Conservation (phyloP, 805 yeast genomes). For the Lipomyces sp. region DNA sequence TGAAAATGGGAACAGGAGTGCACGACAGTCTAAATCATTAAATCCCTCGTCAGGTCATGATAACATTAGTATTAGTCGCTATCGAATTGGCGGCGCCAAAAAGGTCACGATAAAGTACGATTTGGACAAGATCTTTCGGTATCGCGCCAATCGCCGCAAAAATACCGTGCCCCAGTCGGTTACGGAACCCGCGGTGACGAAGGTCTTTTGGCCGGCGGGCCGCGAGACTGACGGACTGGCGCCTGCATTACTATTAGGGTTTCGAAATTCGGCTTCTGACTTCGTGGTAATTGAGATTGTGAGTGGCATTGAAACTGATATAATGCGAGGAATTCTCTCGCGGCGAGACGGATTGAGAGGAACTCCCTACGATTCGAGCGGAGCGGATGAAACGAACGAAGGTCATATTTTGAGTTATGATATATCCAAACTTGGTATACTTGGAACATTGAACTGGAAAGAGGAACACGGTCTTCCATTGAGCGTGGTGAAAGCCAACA, state of each 20-base stretch:
- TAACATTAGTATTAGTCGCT: too few relatives aligned
- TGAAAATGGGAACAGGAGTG: too few relatives aligned
- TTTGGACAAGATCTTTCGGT: conserved; percentile 13
- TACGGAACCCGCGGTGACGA: conserved; percentile 3
- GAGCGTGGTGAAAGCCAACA: background rate
- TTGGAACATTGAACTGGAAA: conserved; percentile 17
- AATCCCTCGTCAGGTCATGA: too few relatives aligned
- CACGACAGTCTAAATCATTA: too few relatives aligned
- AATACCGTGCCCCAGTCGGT: background rate
- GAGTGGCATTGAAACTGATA: background rate
- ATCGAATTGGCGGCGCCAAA: too few relatives aligned
- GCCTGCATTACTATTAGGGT: conserved; percentile 28
- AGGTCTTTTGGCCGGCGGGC: conserved; percentile 32
- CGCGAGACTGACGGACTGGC: background rate
- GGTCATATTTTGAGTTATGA: background rate
- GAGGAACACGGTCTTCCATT: conserved; percentile 9
- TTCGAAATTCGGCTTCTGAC: conserved; percentile 26
- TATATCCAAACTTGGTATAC: conserved; percentile 13
- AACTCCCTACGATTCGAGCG: background rate
- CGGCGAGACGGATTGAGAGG: background rate
- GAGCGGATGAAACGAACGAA: background rate
- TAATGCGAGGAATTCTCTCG: background rate
- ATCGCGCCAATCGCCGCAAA: background rate
- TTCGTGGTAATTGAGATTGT: conserved; percentile 20
- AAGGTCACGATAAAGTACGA: background rate